Evolutionary conservation across 1,139 yeast species (phyloP).

Genomic region (Chernovozyma sophiae-reginae): DNA sequence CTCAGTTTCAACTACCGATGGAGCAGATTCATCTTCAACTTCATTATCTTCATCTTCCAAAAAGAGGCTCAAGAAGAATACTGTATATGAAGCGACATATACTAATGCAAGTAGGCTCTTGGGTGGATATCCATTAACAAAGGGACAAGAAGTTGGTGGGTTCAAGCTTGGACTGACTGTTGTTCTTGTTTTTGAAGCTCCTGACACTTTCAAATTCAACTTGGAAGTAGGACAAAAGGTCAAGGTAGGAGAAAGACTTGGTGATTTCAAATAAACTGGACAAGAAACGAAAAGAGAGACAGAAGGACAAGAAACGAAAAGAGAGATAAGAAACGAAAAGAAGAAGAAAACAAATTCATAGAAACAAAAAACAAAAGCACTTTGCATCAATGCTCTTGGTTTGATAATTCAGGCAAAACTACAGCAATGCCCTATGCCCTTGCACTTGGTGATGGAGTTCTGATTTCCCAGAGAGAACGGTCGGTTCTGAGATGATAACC

Average conservation of each 20-base stretch:
- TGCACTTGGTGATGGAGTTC: no score
- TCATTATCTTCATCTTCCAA: conserved; percentile 14
- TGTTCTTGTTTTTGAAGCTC: conserved; percentile 95
- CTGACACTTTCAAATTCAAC: conserved; percentile 66
- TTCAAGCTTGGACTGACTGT: conserved; percentile 95
- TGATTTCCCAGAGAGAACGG: no score
- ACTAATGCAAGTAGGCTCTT: conserved; percentile 71
- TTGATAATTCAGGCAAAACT: no score
- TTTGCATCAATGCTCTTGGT: no score
- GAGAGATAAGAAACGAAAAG: no score
- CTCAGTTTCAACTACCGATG: conserved; percentile 2
- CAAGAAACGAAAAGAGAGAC: no score
- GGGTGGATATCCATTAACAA: conserved; percentile 83
- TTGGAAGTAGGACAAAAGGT: conserved; percentile 72
- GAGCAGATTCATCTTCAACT: conserved; percentile 11
- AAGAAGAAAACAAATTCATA: no score
- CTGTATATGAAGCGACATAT: conserved; percentile 94
- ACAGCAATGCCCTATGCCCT: no score
- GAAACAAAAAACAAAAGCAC: no score
- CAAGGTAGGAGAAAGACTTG: conserved; percentile 81
- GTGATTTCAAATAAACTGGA: no score
- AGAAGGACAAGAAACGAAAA: no score
- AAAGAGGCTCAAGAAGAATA: conserved; percentile 56
- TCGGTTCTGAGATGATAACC: no score
- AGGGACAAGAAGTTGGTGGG: conserved; percentile 97